Base-by-base conservation (phyloP, 106 monocot species). In the Agapanthus africanus region DNA sequence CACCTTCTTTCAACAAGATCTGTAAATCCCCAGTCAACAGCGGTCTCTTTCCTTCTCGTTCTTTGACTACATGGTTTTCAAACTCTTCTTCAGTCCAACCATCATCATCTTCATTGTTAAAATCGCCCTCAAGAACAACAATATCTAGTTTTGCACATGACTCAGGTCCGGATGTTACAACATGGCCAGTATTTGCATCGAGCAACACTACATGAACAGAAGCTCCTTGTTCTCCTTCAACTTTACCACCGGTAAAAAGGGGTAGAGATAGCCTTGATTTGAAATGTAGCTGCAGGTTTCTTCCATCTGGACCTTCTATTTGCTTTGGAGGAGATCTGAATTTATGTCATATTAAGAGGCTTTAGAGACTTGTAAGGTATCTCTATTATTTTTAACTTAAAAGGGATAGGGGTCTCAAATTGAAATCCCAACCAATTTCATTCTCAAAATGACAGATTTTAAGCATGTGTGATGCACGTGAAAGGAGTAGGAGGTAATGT, bases 201-300 rank as follows among this genome's bases (percentile, higher is more conserved):
- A 81, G 67, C 67, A 81, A 68, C 34, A 76, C 81, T 33, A 81
- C 75, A 75, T 81, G 81, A 62, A 81, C 76, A 30, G 71, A 59
- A 67, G 72, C 72, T 51, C 81, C 81, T 34, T 76, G 76, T 44
- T 80, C 80, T 49, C 75, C 80, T 65, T 76, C 80, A 42, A 80
- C 67, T 67, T 76, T 80, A 60, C 76, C 81, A n/a, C 81, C 76
- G 0, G 81, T 81, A 60, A 72, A 81, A 59, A 81, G 65, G 21
- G 76, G 81, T 37, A 72, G 59, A 31, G 76, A 76, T 40, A 81
- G 37, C 50, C 62, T 81, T 72, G 81, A 68, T 37, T 39, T 81
- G 63, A 81, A 81, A 26, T 76, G 81, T 38, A 81, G 22, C 63
- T 81, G 81, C 62, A 81, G 13, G 23, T 71, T 81, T 69, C 81